Evolutionary conservation across 2,329 filamentous ascomycete species (phyloP).

Genomic region (Coniosporium tulheliwenetii): DNA sequence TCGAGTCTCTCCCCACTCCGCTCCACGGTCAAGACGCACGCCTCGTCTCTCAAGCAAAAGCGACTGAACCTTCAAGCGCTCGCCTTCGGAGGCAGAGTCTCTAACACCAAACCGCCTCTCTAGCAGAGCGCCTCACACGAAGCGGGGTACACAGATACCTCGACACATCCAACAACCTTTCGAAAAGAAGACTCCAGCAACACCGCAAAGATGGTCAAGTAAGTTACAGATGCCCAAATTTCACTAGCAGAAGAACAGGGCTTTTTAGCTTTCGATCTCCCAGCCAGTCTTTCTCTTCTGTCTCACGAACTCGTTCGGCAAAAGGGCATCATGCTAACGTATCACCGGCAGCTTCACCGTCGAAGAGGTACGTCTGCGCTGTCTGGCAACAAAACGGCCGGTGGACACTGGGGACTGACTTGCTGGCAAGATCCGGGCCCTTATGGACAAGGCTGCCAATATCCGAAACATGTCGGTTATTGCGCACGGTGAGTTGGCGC

Average conservation of each 20-base stretch:
- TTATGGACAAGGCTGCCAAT: slow-evolving; percentile 67
- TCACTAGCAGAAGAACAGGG: neutral
- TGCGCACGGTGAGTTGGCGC: slow-evolving; percentile 59
- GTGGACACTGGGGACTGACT: slow-evolving; percentile 1
- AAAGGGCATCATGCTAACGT: slow-evolving; percentile 32
- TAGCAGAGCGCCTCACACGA: neutral
- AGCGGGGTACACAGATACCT: slow-evolving; percentile 1
- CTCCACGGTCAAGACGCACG: no score
- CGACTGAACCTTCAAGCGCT: no score
- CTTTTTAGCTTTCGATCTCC: neutral
- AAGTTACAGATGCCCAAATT: slow-evolving; percentile 45
- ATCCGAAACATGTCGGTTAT: slow-evolving; percentile 98
- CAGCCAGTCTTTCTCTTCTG: neutral
- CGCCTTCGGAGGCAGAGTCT: slow-evolving; percentile 13
- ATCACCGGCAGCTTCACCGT: slow-evolving; percentile 72
- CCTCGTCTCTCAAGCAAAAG: no score
- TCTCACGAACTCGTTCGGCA: neutral
- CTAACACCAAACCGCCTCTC: slow-evolving; percentile 6
- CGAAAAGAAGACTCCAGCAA: slow-evolving; percentile 18
- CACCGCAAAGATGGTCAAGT: slow-evolving; percentile 99
- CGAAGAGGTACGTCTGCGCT: slow-evolving; percentile 50
- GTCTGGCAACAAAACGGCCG: neutral
- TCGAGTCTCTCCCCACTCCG: no score
- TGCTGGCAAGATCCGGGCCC: slow-evolving; percentile 44
- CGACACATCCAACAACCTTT: neutral